phyloP scores from a whole-genome alignment of 164 flowering plant genomes.

The Nymphaea colorata region DNA sequence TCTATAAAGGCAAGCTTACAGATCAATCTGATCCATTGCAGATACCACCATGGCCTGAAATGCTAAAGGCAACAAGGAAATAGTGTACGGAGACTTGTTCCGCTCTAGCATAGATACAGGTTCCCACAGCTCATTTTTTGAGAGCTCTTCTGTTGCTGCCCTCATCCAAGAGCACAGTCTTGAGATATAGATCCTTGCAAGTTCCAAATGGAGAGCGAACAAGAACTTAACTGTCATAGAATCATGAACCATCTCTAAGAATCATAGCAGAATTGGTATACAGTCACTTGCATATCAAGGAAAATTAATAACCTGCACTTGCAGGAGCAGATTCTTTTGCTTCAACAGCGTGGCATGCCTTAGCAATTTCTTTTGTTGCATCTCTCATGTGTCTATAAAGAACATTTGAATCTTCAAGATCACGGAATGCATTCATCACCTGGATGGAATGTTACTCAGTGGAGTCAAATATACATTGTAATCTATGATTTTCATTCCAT shows the following conservation, averaged over 20 bases:
- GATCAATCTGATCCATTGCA: constrained; percentile 79
- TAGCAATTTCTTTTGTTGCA: constrained; percentile 66
- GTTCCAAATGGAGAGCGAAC: constrained; percentile 55
- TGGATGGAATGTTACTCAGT: constrained; percentile 13
- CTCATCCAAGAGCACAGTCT: constrained; percentile 98
- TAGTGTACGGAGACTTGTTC: constrained; percentile 83
- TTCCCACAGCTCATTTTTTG: constrained; percentile 83
- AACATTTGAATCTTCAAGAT: constrained; percentile 83
- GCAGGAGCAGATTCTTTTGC: constrained; percentile 87
- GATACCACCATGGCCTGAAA: constrained; percentile 61
- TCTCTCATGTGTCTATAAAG: constrained; percentile 69
- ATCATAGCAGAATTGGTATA: constrained; percentile 1
- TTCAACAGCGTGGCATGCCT: constrained; percentile 79
- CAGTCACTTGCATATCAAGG: background rate
- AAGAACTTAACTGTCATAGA: constrained; percentile 48
- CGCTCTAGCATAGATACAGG: constrained; percentile 90
- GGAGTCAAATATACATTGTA: no score
- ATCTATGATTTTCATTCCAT: no score
- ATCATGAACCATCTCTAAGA: constrained; percentile 5
- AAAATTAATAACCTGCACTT: constrained; percentile 47
- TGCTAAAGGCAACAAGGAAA: constrained; percentile 82
- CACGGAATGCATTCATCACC: constrained; percentile 68
- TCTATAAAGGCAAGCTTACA: constrained; percentile 31
- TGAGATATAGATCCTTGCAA: constrained; percentile 66
- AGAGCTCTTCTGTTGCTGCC: constrained; percentile 57